These are phyloP conservation scores for Xerocomellus amylosporus DNA, from an alignment of 768 basidiomycete species.

Conservation along the genomic window DNA sequence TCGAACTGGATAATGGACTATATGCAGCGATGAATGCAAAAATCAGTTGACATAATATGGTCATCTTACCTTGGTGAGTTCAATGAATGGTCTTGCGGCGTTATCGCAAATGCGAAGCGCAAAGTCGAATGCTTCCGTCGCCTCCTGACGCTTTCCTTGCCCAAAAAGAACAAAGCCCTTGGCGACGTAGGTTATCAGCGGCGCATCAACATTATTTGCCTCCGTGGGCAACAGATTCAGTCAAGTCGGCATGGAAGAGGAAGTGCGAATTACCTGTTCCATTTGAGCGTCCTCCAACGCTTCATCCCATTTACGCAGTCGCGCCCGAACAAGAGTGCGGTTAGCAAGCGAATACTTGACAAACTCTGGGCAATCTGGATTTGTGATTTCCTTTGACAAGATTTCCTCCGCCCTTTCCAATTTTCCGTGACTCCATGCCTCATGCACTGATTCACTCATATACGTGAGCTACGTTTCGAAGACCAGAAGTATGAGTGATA, in stretches of 20 bases:
- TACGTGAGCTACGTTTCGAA: slow-evolving; percentile 2
- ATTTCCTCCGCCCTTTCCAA: background rate
- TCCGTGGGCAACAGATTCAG: background rate
- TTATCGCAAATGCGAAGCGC: background rate
- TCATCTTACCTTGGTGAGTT: slow-evolving; percentile 1
- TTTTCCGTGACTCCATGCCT: slow-evolving; percentile 1
- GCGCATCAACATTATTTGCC: background rate
- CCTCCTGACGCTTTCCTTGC: background rate
- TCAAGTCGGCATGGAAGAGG: background rate
- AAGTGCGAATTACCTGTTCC: background rate
- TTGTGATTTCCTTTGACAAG: slow-evolving; percentile 3
- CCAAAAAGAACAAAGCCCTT: background rate
- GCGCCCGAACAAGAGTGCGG: slow-evolving; percentile 7
- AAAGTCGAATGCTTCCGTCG: background rate
- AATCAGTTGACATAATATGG: background rate
- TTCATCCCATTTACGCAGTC: background rate
- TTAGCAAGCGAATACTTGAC: background rate
- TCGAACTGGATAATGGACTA: slow-evolving; percentile 3
- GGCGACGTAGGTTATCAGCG: background rate
- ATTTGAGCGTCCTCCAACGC: slow-evolving; percentile 1
- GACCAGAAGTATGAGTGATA: background rate
- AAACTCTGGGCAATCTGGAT: background rate
- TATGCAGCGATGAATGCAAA: background rate
- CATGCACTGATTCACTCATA: background rate
- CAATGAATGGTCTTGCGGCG: background rate